Evolutionary conservation across 345 rosid genomes (phyloP).

Genomic region (Gynandropsis gynandra): DNA sequence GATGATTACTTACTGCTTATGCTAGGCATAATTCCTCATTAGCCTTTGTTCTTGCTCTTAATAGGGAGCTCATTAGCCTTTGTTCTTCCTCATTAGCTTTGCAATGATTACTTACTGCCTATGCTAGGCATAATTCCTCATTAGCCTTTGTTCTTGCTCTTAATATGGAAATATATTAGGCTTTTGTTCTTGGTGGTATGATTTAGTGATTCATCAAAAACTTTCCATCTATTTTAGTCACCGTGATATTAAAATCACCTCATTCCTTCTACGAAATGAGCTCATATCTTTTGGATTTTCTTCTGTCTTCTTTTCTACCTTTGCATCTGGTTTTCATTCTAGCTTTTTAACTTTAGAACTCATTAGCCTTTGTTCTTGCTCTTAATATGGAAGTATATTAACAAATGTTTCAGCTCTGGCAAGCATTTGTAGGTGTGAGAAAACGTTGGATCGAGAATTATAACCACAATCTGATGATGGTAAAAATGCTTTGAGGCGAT

Average conservation of each 20-base stretch:
- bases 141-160: too few species aligned
- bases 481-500: slow-evolving; percentile 4
- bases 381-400: slow-evolving; percentile 17
- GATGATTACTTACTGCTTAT: slow-evolving; percentile 65
- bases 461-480: slow-evolving; percentile 79
- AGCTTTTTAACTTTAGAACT: slow-evolving; percentile 11
- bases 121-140: slow-evolving; percentile 98
- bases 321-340: slow-evolving; percentile 15
- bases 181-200: slow-evolving; percentile 29
- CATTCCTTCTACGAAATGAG: too few species aligned
- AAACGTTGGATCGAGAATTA: slow-evolving; percentile 79
- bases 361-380: slow-evolving; percentile 14
- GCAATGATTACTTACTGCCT: slow-evolving; percentile 95
- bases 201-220: too few species aligned
- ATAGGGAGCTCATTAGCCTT: too few species aligned
- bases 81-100: too few species aligned
- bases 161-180: slow-evolving; percentile 99
- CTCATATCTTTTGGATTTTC: too few species aligned
- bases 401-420: slow-evolving; percentile 80
- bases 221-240: too few species aligned
- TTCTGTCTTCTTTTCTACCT: slow-evolving; percentile 9
- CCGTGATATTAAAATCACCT: too few species aligned
- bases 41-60: too few species aligned
- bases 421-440: slow-evolving; percentile 94
- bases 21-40: too few species aligned